Evolutionary conservation across 2,329 filamentous ascomycete species (phyloP).

Genomic region (Colletotrichum falcatum): DNA sequence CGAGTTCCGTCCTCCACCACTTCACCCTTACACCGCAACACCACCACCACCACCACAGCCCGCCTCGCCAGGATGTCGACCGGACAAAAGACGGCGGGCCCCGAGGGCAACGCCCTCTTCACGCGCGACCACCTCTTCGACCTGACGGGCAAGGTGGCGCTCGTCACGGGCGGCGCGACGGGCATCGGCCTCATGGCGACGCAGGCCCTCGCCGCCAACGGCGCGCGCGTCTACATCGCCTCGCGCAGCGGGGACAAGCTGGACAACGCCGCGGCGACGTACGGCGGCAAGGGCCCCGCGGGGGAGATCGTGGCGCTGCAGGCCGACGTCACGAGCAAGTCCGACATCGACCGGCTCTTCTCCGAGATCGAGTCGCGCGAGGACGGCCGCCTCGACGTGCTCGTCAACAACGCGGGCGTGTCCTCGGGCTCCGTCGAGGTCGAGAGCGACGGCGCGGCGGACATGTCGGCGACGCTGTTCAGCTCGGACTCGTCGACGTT

Average conservation of each 20-base stretch:
- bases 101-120: constrained; percentile 48
- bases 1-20: no score
- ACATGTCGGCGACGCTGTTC: constrained; percentile 74
- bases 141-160: constrained; percentile 57
- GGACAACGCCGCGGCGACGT: constrained; percentile 68
- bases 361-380: constrained; percentile 68
- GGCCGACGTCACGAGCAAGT: constrained; percentile 73
- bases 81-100: constrained; percentile 38
- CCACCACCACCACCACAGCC: background rate
- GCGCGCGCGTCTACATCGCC: constrained; percentile 77
- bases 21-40: background rate
- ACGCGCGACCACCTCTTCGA: constrained; percentile 55
- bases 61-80: constrained; percentile 29
- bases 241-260: constrained; percentile 73
- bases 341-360: constrained; percentile 68
- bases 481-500: constrained; percentile 68
- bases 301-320: constrained; percentile 70
- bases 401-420: constrained; percentile 77
- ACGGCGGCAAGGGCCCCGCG: constrained; percentile 63
- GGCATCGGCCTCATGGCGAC: constrained; percentile 78
- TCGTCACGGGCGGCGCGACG: constrained; percentile 65
- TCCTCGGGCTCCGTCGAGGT: constrained; percentile 68
- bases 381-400: constrained; percentile 67
- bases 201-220: constrained; percentile 74
- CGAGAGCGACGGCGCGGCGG: constrained; percentile 62